Percentiles rank a stretch among this genome's conserved stretches.
Evolutionary conservation across 352 stramenopile species (phyloP).

Genomic region (Peronospora belbahrii): DNA sequence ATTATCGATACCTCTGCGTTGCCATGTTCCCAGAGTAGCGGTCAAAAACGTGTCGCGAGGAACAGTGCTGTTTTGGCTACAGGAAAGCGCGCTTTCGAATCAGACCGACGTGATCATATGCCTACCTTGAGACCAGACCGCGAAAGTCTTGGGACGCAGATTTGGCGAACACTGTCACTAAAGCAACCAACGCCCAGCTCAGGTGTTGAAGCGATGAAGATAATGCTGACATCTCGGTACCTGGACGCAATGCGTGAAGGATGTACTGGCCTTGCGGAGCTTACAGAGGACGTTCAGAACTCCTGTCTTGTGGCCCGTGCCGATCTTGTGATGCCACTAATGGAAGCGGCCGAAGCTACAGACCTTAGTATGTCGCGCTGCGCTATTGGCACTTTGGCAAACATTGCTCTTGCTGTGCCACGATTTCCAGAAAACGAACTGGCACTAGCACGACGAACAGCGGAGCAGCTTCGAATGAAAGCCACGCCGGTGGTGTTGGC

Average conservation of each 20-base stretch:
- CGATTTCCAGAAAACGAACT: conserved; percentile 43
- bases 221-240: conserved; percentile 74
- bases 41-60: conserved; percentile 42
- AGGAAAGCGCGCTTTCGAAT: not conserved
- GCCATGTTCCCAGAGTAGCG: conserved; percentile 58
- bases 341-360: conserved; percentile 34
- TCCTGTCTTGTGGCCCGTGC: conserved; percentile 47
- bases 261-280: conserved; percentile 57
- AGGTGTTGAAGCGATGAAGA: conserved; percentile 76
- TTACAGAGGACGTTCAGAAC: conserved; percentile 61
- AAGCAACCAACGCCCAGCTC: conserved; percentile 45
- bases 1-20: conserved; percentile 42
- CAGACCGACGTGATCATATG: conserved; percentile 2
- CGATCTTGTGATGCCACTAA: conserved; percentile 46
- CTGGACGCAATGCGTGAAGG: conserved; percentile 67
- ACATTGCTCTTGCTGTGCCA: conserved; percentile 49
- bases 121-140: conserved; percentile 13
- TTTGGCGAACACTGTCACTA: conserved; percentile 50
- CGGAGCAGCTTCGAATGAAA: conserved; percentile 38
- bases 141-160: conserved; percentile 45
- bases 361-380: conserved; percentile 66
- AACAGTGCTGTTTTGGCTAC: conserved; percentile 1
- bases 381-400: conserved; percentile 54
- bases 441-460: conserved; percentile 22
- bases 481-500: conserved; percentile 37